These are phyloP conservation scores for Hypoxylon sp. DNA, from an alignment of 2,329 filamentous ascomycete genomes.

Conservation along the genomic window DNA sequence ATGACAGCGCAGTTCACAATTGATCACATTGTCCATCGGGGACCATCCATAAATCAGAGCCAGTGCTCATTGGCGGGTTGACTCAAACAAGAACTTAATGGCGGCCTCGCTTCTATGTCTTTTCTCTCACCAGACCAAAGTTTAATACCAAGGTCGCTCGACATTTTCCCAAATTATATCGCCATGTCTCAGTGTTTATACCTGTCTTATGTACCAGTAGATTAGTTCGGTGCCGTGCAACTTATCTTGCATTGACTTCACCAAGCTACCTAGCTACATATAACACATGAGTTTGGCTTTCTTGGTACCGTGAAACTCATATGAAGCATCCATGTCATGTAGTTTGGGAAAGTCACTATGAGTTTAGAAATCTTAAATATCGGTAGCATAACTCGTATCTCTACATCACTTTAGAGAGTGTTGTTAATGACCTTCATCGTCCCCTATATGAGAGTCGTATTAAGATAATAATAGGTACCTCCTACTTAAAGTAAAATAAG, in stretches of 20 bases:
- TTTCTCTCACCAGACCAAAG: background rate
- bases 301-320: background rate
- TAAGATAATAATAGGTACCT: background rate
- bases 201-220: background rate
- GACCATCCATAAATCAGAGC: background rate
- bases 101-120: background rate
- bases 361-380: background rate
- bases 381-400: too few relatives aligned
- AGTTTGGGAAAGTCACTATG: background rate
- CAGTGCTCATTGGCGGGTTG: background rate
- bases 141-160: background rate
- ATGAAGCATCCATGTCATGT: background rate
- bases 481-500: too few relatives aligned
- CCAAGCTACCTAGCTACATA: too few relatives aligned
- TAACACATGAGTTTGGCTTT: background rate
- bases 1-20: background rate
- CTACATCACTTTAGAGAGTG: too few relatives aligned
- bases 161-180: background rate
- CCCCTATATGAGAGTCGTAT: background rate
- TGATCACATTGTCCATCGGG: background rate
- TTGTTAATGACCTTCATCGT: too few relatives aligned
- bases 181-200: background rate
- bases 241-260: background rate
- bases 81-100: background rate
- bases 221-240: background rate